Conservation (phyloP, 176 grass and related monocot species). For the Carex parvula region DNA sequence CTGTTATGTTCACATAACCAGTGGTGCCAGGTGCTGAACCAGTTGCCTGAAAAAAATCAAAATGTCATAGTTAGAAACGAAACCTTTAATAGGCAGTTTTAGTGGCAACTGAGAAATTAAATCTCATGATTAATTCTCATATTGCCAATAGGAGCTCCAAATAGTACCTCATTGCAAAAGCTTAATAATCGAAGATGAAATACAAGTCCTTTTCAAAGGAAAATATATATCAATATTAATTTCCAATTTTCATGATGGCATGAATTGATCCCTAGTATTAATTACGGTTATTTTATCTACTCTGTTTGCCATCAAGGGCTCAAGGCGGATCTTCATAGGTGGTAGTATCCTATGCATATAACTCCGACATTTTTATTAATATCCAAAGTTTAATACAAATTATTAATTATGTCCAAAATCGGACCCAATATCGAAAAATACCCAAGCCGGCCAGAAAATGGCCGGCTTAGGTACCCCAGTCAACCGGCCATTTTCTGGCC, state of each 20-base stretch:
- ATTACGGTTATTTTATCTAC: background rate
- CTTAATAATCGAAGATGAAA: background rate
- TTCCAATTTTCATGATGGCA: background rate
- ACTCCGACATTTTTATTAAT: no score
- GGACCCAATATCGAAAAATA: no score
- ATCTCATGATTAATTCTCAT: background rate
- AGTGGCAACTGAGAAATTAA: background rate
- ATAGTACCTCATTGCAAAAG: background rate
- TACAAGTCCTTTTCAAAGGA: background rate
- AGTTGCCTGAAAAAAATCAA: slow-evolving; percentile 47
- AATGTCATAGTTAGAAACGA: background rate
- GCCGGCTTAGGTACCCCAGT: no score
- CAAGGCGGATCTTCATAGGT: background rate
- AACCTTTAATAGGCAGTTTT: background rate
- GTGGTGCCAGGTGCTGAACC: slow-evolving; percentile 57
- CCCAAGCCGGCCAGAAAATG: no score
- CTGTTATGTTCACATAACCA: slow-evolving; percentile 47
- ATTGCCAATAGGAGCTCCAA: background rate
- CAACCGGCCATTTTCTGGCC: no score
- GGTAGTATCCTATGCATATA: no score
- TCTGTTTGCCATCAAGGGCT: background rate
- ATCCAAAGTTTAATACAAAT: no score
- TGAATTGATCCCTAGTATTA: background rate
- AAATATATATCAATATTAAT: background rate
- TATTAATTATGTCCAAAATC: no score